These are phyloP conservation scores for Knoxdaviesia proteae DNA, from an alignment of 2,329 filamentous ascomycete genomes.

Conservation along the genomic window DNA sequence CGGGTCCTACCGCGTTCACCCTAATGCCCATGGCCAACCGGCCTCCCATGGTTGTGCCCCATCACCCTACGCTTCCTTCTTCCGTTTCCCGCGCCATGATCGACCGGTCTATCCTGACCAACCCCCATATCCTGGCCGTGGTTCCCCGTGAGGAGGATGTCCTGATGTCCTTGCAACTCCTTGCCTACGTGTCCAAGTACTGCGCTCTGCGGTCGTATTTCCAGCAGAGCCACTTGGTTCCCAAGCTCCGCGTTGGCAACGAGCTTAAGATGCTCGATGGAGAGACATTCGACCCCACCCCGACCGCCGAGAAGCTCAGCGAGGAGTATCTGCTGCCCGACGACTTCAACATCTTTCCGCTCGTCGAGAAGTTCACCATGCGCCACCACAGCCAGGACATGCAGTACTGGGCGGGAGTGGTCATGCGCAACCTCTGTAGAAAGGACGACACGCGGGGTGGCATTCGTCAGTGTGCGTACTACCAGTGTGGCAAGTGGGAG, in stretches of 20 bases:
- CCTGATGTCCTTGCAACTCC: slow-evolving; percentile 86
- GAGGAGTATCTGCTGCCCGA: slow-evolving; percentile 84
- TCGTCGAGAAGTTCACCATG: slow-evolving; percentile 96
- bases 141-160: slow-evolving; percentile 97
- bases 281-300: slow-evolving; percentile 23
- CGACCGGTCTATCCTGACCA: slow-evolving; percentile 48
- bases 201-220: slow-evolving; percentile 92
- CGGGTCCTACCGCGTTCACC: slow-evolving; percentile 79
- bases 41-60: slow-evolving; percentile 46
- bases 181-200: slow-evolving; percentile 97
- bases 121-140: slow-evolving; percentile 58
- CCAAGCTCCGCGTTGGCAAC: slow-evolving; percentile 71
- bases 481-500: slow-evolving; percentile 96
- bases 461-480: slow-evolving; percentile 93
- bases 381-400: slow-evolving; percentile 89
- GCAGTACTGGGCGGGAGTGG: slow-evolving; percentile 98
- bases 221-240: slow-evolving; percentile 83
- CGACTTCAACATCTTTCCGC: slow-evolving; percentile 93
- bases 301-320: neutral
- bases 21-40: slow-evolving; percentile 24
- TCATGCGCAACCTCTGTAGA: slow-evolving; percentile 95
- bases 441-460: slow-evolving; percentile 91
- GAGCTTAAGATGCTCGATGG: slow-evolving; percentile 66
- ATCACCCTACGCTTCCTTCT: slow-evolving; percentile 51
- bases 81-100: slow-evolving; percentile 62